Base-by-base conservation (phyloP, 2,329 filamentous ascomycete species). In the Daldinia sp. region DNA sequence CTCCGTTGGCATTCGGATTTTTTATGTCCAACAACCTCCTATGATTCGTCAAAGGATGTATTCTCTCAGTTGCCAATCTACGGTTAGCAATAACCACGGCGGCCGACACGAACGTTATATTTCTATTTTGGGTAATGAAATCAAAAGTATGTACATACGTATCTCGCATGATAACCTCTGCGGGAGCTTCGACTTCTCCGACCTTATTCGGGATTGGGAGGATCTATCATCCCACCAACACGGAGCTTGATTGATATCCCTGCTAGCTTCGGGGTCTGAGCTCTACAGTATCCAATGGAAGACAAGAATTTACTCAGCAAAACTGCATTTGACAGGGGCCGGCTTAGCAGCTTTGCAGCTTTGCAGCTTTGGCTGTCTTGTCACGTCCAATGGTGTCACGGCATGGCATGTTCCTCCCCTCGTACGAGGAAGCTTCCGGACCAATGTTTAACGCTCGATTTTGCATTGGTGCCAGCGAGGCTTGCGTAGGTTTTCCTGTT, bases 271-370 rank as follows among this genome's bases (percentile, higher is more conserved):
- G 21, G n/a, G n/a, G 30, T 34, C 54, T 39, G 56, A 37, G 37
- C 34, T 13, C 27, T 27, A 32, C 49, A 47, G 54, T 63, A 62
- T 48, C 66, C 66, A 68, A 68, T 68, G 29, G 39, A n/a, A 52
- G 17, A 37, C 10, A n/a, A 1, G 5, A 47, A 66, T 68, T 64
- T 68, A 63, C 63, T 66, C 66, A 68, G 66, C 65, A 52, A 55
- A 56, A 58, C 39, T 37, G 50, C 53, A 59, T 41, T 15, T 39
- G 17, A 61, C 59, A 58, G 32, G 52, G 53, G 58, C 34, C n/a
- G 62, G 43, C 52, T 61, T 25, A 32, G 25, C 17, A n/a, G n/a
- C n/a, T n/a, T n/a, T n/a, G n/a, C n/a, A n/a, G n/a, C n/a, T n/a
- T n/a, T n/a, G n/a, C n/a, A n/a, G n/a, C n/a, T n/a, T n/a, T 34